Evolutionary conservation across 441 rosid species (phyloP).

Genomic region (Theobroma grandiflorum): DNA sequence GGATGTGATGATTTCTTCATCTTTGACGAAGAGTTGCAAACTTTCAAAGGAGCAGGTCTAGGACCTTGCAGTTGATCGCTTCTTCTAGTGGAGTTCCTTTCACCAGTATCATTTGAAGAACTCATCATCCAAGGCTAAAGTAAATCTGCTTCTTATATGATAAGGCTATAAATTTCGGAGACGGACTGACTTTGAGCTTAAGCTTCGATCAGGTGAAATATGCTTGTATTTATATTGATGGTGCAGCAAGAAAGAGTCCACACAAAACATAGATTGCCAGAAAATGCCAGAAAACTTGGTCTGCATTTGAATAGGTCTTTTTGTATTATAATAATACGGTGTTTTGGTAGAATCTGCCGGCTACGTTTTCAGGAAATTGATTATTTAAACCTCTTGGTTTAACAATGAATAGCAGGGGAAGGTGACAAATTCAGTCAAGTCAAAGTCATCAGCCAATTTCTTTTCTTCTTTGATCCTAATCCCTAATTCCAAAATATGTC

Average conservation of each 20-base stretch:
- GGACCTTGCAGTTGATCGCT: slow-evolving; percentile 36
- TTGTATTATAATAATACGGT: background rate
- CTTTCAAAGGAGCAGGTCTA: slow-evolving; percentile 37
- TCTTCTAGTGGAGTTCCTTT: background rate
- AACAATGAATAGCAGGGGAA: background rate
- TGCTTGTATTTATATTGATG: background rate
- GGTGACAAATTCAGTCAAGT: slow-evolving; percentile 19
- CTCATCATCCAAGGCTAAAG: background rate
- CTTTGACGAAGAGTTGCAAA: slow-evolving; percentile 32
- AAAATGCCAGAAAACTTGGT: slow-evolving; percentile 10
- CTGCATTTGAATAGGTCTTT: slow-evolving; percentile 18
- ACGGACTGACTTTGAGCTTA: background rate
- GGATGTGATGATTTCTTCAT: slow-evolving; percentile 25
- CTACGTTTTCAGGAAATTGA: background rate
- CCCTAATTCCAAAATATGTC: too few relatives aligned
- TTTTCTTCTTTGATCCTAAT: background rate
- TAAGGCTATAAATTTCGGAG: background rate
- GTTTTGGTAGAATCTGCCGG: slow-evolving; percentile 24
- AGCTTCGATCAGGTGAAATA: background rate
- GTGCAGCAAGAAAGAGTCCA: background rate
- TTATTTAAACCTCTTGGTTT: slow-evolving; percentile 8
- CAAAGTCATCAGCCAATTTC: slow-evolving; percentile 15
- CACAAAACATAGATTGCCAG: background rate
- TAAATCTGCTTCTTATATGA: too few relatives aligned
- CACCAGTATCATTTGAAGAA: background rate